Percentiles rank a stretch among this genome's conserved stretches.
These are phyloP conservation scores for Phycomyces blakesleeanus DNA, from an alignment of 192 early-diverging fungal genomes.

Conservation along the genomic window DNA sequence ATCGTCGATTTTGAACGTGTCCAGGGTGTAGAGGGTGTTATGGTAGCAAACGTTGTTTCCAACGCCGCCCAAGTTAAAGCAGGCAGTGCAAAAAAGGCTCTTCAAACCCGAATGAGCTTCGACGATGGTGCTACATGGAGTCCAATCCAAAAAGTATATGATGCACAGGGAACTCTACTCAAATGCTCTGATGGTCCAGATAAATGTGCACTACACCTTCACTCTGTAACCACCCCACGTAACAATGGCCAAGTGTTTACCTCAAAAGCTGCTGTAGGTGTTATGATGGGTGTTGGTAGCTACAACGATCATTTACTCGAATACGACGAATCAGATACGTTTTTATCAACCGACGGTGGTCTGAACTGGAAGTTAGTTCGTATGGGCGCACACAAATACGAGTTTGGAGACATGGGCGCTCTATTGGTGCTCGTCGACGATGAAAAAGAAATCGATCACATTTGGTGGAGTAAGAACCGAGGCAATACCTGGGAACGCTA, in stretches of 20 bases:
- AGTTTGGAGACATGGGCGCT: constrained; percentile 78
- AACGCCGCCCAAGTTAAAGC: constrained; percentile 66
- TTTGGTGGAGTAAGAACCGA: constrained; percentile 76
- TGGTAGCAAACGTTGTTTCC: constrained; percentile 79
- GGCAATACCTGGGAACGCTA: constrained; percentile 67
- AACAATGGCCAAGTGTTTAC: constrained; percentile 74
- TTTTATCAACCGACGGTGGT: constrained; percentile 83
- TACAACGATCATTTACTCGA: constrained; percentile 69
- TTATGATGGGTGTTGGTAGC: constrained; percentile 88
- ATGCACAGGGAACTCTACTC: not conserved
- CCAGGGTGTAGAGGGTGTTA: constrained; percentile 75
- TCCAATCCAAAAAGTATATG: constrained; percentile 42
- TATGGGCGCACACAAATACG: constrained; percentile 78
- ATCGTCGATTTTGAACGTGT: constrained; percentile 89
- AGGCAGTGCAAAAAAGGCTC: constrained; percentile 42
- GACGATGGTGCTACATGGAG: constrained; percentile 83
- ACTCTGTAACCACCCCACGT: constrained; percentile 70
- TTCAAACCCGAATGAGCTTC: constrained; percentile 78
- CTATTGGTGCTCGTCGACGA: constrained; percentile 73
- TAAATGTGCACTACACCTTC: constrained; percentile 81
- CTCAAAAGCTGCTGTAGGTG: constrained; percentile 68
- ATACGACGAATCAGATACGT: constrained; percentile 80
- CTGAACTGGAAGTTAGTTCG: constrained; percentile 64
- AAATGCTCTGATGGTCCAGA: constrained; percentile 9
- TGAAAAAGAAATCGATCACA: constrained; percentile 42